Evolutionary conservation across 495 filamentous ascomycete species (phyloP), one percentile per base, ranked within the genome.

Genomic region (Podospora pseudoanserina): DNA sequence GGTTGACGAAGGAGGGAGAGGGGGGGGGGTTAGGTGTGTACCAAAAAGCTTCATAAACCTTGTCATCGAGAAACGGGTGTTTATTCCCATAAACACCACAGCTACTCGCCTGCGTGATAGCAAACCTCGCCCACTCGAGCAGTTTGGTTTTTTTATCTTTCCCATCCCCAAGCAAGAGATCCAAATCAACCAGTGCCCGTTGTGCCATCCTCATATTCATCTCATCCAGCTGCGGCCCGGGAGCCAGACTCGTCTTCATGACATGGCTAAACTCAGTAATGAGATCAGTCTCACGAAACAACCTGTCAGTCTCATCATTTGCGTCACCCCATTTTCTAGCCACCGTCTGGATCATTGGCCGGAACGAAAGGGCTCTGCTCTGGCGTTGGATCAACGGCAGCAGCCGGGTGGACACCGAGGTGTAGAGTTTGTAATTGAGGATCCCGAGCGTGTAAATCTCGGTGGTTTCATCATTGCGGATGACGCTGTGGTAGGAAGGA

Each of bases 161-260:
- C 3, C 55, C 39, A 49, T 49, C 55, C 9, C 55, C 23, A 13
- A 58, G 55, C n/a, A 58, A 26, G 18, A 20, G n/a, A 11, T 19
- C 55, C 4, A 58, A 2, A 7, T 58, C 55, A n/a, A 58, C n/a
- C 6, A 58, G 4, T 13, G 19, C n/a, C 13, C 23, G 5, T 4
- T 58, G n/a, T 9, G n/a, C 55, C 55, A 58, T 58, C n/a, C 55
- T 5, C 4, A 58, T 3, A 23, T 58, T 58, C 23, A 20, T 19
- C 55, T 58, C 55, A 18, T 58, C 55, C 55, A 58, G 6, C n/a
- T 58, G 55, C 15, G 55, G 55, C 55, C 55, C 55, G n/a, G 55
- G 55, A 19, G 55, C 55, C n/a, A 58, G 18, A 6, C n/a, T 26
- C 5, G n/a, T 26, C n/a, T 58, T 58, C n/a, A 26, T 58, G 13